phyloP scores from a whole-genome alignment of 495 filamentous ascomycete genomes.

The Wilcoxina mikolae region DNA sequence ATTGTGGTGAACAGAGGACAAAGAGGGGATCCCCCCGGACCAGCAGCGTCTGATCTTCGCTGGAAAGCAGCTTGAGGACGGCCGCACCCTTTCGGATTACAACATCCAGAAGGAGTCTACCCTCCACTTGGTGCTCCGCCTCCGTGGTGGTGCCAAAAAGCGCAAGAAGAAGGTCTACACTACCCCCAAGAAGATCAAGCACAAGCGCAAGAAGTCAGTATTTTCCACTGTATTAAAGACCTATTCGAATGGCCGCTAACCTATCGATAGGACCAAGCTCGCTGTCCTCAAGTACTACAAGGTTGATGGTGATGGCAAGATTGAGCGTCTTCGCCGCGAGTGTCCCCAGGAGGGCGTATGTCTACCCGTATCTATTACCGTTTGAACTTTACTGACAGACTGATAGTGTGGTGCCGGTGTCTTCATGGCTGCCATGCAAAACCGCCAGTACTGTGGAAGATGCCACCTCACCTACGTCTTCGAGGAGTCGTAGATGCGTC shows the following conservation, averaged over 20 bases:
- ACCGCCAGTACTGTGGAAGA: conserved; percentile 97
- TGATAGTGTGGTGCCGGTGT: conserved; percentile 89
- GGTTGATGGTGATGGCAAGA: conserved; percentile 98
- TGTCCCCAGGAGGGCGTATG: conserved; percentile 83
- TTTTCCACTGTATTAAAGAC: not conserved
- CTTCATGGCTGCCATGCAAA: conserved; percentile 99
- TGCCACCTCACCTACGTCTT: conserved; percentile 99
- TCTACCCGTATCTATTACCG: conserved; percentile 17
- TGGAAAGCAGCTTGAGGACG: conserved; percentile 99
- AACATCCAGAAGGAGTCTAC: conserved; percentile 99
- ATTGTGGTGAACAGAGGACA: conserved; percentile 48
- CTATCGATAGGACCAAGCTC: conserved; percentile 71
- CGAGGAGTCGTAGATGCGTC: conserved; percentile 34
- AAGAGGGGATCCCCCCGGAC: conserved; percentile 99
- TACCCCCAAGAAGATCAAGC: conserved; percentile 99
- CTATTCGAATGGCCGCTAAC: not conserved
- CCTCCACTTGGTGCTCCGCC: conserved; percentile 93
- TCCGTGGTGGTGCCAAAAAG: conserved; percentile 97
- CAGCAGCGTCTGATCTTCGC: conserved; percentile 99
- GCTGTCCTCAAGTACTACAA: conserved; percentile 99
- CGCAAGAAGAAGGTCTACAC: conserved; percentile 99
- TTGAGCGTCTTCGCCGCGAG: conserved; percentile 96
- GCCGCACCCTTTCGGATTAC: conserved; percentile 98
- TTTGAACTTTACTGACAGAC: conserved; percentile 15
- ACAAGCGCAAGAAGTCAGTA: conserved; percentile 78